Conservation (phyloP, 352 stramenopile genomes). For the Bremia lactucae region DNA sequence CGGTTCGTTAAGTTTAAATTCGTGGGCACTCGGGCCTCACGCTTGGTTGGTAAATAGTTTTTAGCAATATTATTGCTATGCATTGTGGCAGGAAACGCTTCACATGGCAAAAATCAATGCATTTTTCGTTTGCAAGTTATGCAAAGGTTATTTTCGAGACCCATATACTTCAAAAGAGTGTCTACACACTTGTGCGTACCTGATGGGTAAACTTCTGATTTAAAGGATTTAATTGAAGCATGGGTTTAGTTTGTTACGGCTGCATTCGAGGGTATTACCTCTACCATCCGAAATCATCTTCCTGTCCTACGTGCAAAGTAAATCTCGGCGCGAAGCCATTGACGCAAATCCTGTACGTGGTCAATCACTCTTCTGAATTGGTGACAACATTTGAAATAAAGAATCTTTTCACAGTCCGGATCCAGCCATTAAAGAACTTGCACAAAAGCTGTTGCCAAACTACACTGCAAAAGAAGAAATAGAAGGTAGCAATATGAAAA, state of each 20-base stretch:
- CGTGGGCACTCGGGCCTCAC: no score
- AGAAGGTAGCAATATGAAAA: conserved; percentile 26
- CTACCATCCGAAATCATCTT: conserved; percentile 15
- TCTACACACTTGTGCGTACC: conserved; percentile 59
- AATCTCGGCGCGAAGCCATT: conserved; percentile 40
- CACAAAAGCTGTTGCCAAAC: conserved; percentile 38
- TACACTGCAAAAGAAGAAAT: conserved; percentile 26
- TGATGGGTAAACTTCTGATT: not conserved
- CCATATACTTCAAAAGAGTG: conserved; percentile 72
- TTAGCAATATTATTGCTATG: conserved; percentile 6
- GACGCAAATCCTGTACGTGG: conserved; percentile 42
- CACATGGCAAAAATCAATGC: conserved; percentile 36
- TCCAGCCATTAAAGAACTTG: conserved; percentile 44
- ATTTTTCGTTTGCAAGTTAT: conserved; percentile 57
- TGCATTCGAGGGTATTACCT: conserved; percentile 45
- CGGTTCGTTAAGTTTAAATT: no score
- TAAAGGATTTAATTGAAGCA: not conserved
- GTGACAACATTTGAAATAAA: no score
- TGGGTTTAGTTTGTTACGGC: conserved; percentile 46
- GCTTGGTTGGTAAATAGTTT: no score
- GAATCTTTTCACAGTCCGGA: conserved; percentile 27
- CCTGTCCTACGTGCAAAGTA: conserved; percentile 39
- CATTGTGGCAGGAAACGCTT: conserved; percentile 30
- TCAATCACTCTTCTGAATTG: no score
- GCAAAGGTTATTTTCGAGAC: conserved; percentile 55